phyloP scores from a whole-genome alignment of 2,329 filamentous ascomycete species.

The Botrytis elliptica region DNA sequence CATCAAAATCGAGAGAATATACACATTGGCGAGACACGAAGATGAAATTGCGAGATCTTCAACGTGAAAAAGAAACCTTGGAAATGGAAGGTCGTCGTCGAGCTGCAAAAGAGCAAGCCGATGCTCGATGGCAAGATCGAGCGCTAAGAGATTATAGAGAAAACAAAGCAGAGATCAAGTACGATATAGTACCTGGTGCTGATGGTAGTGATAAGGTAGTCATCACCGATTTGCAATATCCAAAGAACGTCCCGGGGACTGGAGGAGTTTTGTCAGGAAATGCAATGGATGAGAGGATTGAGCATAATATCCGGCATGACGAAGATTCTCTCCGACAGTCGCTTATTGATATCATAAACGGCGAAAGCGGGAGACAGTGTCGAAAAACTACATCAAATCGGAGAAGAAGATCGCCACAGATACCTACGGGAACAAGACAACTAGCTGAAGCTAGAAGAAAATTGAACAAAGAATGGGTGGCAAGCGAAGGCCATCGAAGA shows the following conservation, averaged over 20 bases:
- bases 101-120: constrained; percentile 15
- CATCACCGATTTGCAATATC: background rate
- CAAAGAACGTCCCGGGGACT: background rate
- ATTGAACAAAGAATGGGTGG: background rate
- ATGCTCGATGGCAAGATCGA: constrained; percentile 14
- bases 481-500: background rate
- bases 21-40: background rate
- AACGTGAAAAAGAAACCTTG: constrained; percentile 10
- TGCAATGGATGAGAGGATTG: background rate
- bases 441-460: constrained; percentile 13
- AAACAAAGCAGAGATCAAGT: background rate
- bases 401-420: background rate
- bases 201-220: background rate
- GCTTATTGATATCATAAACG: background rate
- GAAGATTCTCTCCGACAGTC: background rate
- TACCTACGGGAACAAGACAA: background rate
- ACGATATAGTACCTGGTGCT: background rate
- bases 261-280: background rate
- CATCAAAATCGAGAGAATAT: background rate
- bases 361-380: background rate
- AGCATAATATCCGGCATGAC: background rate
- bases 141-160: background rate
- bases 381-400: background rate
- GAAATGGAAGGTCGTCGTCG: constrained; percentile 17
- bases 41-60: constrained; percentile 10